A percentile compares a stretch with the other conserved stretches of the same genome.
These are phyloP conservation scores for Citrus inodora DNA, from an alignment of 345 rosid species.

Conservation along the genomic window DNA sequence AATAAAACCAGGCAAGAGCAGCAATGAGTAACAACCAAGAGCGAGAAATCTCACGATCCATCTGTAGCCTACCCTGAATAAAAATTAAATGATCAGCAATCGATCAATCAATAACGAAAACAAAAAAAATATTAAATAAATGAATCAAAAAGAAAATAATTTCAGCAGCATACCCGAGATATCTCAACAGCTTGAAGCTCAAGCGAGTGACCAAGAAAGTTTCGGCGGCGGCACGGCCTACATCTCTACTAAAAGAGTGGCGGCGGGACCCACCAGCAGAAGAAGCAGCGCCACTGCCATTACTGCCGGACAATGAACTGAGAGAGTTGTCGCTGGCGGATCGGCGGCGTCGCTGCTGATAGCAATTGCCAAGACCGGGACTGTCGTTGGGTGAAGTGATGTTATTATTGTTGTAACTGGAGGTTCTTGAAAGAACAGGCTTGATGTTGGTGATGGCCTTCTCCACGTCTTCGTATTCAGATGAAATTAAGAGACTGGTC, in stretches of 20 bases:
- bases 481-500: constrained; percentile 42
- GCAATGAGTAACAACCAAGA: constrained; percentile 78
- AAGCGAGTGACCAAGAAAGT: constrained; percentile 63
- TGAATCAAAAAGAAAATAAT: background rate
- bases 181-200: constrained; percentile 58
- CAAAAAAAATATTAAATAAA: background rate
- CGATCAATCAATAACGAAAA: background rate
- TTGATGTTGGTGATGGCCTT: constrained; percentile 13
- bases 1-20: constrained; percentile 92
- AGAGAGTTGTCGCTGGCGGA: constrained; percentile 57
- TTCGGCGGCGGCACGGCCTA: constrained; percentile 63
- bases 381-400: constrained; percentile 7
- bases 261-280: constrained; percentile 11
- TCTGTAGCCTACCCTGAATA: constrained; percentile 94
- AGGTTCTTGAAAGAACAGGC: constrained; percentile 56
- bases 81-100: constrained; percentile 42
- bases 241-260: constrained; percentile 44
- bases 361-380: constrained; percentile 16
- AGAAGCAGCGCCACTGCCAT: background rate
- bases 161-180: constrained; percentile 54
- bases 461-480: constrained; percentile 41
- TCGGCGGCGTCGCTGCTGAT: constrained; percentile 61
- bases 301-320: constrained; percentile 34
- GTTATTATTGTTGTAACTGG: constrained; percentile 33
- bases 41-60: constrained; percentile 88